A percentile compares a stretch with the other conserved stretches of the same genome.
Conservation (phyloP, 2,329 filamentous ascomycete genomes). For the Seiridium cupressi region DNA sequence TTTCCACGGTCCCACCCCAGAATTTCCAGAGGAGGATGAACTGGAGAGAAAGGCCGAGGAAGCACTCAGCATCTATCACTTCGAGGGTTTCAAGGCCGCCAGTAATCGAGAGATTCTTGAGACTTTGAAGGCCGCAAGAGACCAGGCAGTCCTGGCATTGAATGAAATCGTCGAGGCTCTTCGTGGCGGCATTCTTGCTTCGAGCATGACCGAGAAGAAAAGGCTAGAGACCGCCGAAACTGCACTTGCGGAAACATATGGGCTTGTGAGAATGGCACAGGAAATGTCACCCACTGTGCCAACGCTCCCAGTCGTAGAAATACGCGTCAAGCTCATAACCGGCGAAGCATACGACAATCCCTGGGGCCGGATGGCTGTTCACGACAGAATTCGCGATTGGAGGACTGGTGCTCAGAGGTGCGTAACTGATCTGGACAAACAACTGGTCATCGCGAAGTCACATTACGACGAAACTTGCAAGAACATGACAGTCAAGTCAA, state of each 20-base stretch:
- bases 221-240: background rate
- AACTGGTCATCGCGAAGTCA: background rate
- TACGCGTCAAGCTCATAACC: background rate
- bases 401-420: background rate
- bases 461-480: background rate
- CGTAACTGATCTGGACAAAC: background rate
- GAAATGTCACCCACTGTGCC: background rate
- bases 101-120: background rate
- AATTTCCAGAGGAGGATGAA: slow-evolving; percentile 1
- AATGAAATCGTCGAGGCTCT: background rate
- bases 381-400: background rate
- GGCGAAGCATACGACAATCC: background rate
- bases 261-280: background rate
- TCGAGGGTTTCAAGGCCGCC: background rate
- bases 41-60: background rate
- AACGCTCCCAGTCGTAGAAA: background rate
- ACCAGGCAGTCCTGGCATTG: background rate
- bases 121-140: background rate
- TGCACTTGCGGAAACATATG: background rate
- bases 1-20: background rate
- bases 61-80: background rate
- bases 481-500: background rate
- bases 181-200: background rate
- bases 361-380: background rate
- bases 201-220: background rate